Evolutionary conservation across 345 rosid genomes (phyloP).

Genomic region (Odontarrhena argentea): DNA sequence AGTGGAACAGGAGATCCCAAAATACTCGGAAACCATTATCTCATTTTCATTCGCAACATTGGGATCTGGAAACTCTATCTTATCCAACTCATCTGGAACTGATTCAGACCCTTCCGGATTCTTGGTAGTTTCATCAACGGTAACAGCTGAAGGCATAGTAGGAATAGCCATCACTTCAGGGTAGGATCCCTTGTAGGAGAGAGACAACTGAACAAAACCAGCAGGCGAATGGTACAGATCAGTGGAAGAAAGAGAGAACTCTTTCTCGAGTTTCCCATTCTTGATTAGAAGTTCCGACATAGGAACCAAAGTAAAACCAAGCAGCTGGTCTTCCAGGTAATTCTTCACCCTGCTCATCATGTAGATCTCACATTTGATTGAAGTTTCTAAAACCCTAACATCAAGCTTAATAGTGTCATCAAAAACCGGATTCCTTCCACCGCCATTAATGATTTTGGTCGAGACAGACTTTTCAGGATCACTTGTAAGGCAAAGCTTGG

Average conservation of each 20-base stretch:
- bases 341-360: constrained; percentile 99
- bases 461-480: constrained; percentile 79
- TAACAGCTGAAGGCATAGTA: constrained; percentile 47
- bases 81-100: constrained; percentile 59
- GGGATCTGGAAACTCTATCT: constrained; percentile 97
- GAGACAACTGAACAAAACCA: constrained; percentile 87
- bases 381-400: constrained; percentile 66
- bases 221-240: constrained; percentile 96
- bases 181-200: constrained; percentile 73
- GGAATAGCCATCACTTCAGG: constrained; percentile 90
- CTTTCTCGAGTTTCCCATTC: constrained; percentile 82
- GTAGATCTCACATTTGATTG: constrained; percentile 89
- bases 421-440: constrained; percentile 97
- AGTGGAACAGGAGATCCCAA: constrained; percentile 59
- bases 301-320: constrained; percentile 91
- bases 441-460: constrained; percentile 94
- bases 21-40: constrained; percentile 95
- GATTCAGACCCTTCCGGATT: constrained; percentile 56
- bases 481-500: constrained; percentile 86
- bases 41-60: constrained; percentile 86
- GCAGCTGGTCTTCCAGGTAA: constrained; percentile 94
- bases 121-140: constrained; percentile 48
- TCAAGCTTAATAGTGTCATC: constrained; percentile 70
- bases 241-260: constrained; percentile 92
- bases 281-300: constrained; percentile 75